Conservation (phyloP, 768 basidiomycete genomes). For the Strobilomyces confusus region DNA sequence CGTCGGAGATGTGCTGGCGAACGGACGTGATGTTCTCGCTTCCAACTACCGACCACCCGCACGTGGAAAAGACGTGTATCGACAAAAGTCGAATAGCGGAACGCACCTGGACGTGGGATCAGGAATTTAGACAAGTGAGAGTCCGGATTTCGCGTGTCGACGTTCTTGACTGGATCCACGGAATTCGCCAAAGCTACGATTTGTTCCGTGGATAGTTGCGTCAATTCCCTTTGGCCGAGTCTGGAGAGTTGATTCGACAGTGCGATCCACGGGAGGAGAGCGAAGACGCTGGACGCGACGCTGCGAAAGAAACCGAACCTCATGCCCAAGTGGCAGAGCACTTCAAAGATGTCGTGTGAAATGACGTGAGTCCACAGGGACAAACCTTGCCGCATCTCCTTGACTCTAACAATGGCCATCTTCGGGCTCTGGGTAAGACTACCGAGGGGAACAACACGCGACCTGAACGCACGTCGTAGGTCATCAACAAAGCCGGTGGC, state of each 20-base stretch:
- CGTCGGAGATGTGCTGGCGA: no score
- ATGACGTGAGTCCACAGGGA: background rate
- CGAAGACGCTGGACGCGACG: constrained; percentile 8
- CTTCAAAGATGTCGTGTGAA: constrained; percentile 13
- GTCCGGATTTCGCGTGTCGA: constrained; percentile 60
- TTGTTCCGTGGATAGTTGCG: constrained; percentile 45
- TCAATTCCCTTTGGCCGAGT: constrained; percentile 36
- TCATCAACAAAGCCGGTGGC: constrained; percentile 98
- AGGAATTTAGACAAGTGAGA: constrained; percentile 82
- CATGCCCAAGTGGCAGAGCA: constrained; percentile 14
- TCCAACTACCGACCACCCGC: constrained; percentile 42
- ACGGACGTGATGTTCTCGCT: no score
- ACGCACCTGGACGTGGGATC: constrained; percentile 78
- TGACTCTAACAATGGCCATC: constrained; percentile 53
- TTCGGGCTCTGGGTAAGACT: constrained; percentile 69
- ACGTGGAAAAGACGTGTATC: background rate
- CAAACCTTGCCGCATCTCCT: no score
- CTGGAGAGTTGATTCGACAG: constrained; percentile 28
- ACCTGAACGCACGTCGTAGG: constrained; percentile 39
- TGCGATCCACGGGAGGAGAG: constrained; percentile 20
- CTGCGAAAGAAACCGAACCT: constrained; percentile 6
- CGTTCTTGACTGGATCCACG: constrained; percentile 62
- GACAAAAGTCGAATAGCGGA: background rate
- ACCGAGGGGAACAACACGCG: background rate
- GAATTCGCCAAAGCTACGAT: constrained; percentile 47